Evolutionary conservation across 1,139 yeast genomes (phyloP), one percentile per base, ranked within the genome.

Genomic region (Yamadazyma diddensiae): DNA sequence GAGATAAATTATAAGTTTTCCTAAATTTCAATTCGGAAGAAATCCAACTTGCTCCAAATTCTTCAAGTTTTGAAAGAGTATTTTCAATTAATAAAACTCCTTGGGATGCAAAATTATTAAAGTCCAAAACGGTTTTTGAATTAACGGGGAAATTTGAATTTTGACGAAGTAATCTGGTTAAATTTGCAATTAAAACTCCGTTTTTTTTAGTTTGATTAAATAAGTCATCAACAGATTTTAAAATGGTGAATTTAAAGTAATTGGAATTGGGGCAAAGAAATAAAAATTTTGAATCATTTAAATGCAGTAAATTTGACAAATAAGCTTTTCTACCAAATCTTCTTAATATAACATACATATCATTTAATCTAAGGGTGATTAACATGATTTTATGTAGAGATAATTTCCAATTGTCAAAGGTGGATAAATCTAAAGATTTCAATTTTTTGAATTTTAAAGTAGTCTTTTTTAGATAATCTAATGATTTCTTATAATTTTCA

Each of bases 151-250:
- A 60, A 16, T 40, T 40, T 1, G 77, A 55, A 26, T 68, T 70
- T 39, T 69, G 70, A 28, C 79, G 59, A 2, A 78, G 58, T 23
- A 71, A 64, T 36, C 75, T 62, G 0, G 78, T 62, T 24, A 77
- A 57, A 6, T 67, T 65, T 6, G 81, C 76, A 23, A 77, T 55
- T 15, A 78, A 49, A 12, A 73, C 62, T 9, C 77, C 77, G 44
- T 75, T 78, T 41, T 71, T 76, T 43, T 63, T 75, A 10, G 73
- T 52, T 4, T 63, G 55, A 35, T 66, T 66, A 50, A 76, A 73
- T 26, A 59, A 52, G 4, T 65, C 71, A 21, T 71, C 73, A 41
- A 73, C 54, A 12, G 55, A 54, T 10, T 51, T 56, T 26, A 77
- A 46, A 2, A 62, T 36, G 26, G 40, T 50, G 28, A 38, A 42